These are phyloP conservation scores for Fusarium sp. DNA, from an alignment of 2,329 filamentous ascomycete species.

Conservation along the genomic window DNA sequence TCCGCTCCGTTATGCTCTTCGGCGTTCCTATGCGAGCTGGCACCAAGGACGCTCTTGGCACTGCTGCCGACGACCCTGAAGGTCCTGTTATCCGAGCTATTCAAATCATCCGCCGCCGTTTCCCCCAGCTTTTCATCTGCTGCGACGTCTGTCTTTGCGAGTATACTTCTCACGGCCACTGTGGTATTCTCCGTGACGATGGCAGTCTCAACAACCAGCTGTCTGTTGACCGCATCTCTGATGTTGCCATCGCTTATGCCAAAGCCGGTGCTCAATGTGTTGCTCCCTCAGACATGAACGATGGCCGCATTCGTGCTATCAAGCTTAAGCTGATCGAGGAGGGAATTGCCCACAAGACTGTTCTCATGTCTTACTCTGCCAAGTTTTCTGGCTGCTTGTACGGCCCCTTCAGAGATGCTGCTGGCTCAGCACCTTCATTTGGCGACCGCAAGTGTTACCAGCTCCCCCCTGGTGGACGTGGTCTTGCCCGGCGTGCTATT, in stretches of 20 bases:
- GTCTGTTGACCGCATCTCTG: conserved; percentile 93
- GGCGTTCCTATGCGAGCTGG: conserved; percentile 86
- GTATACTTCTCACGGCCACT: conserved; percentile 98
- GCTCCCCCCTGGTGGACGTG: conserved; percentile 90
- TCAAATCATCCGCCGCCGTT: conserved; percentile 82
- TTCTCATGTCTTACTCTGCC: conserved; percentile 97
- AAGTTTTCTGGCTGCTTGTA: conserved; percentile 98
- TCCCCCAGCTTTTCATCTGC: conserved; percentile 91
- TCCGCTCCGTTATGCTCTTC: conserved; percentile 94
- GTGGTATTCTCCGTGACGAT: conserved; percentile 93
- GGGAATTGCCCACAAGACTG: conserved; percentile 88
- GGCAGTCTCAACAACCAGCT: conserved; percentile 92
- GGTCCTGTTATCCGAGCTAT: conserved; percentile 93
- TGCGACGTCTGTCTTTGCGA: conserved; percentile 97
- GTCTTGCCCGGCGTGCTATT: conserved; percentile 91
- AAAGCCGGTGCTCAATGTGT: conserved; percentile 95
- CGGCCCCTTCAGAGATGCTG: conserved; percentile 96
- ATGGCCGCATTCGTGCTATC: conserved; percentile 95
- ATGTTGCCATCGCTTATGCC: conserved; percentile 99
- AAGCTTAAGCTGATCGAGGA: conserved; percentile 98
- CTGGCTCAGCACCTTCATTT: conserved; percentile 89
- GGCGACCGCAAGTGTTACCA: conserved; percentile 98
- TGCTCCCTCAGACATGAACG: conserved; percentile 98
- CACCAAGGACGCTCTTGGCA: conserved; percentile 91
- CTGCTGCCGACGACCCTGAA: conserved; percentile 89